Evolutionary conservation across 2,329 filamentous ascomycete species (phyloP), one percentile per base, ranked within the genome.

Genomic region (Ascochyta koolunga): DNA sequence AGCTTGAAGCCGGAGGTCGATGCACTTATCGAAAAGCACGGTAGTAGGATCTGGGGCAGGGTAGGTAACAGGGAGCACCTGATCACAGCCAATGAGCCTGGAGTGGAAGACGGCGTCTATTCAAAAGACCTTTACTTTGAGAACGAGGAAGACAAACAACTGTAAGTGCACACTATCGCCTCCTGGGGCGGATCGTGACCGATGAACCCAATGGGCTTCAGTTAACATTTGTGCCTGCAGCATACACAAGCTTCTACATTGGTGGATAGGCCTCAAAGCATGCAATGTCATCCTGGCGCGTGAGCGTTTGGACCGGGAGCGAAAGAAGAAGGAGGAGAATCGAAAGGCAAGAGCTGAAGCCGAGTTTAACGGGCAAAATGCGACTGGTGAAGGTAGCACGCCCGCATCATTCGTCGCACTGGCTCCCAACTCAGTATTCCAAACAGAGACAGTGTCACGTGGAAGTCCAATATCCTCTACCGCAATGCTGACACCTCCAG

Each of bases 191-290:
- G 15, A 33, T 15, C 13, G 6, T 32, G 15, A 25, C 15, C 15
- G 8, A 24, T 43, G 27, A 13, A n/a, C n/a, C 4, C 9, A 31
- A 36, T 18, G 31, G n/a, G 43, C 46, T n/a, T n/a, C 16, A 41
- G 36, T 59, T 67, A 42, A 68, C 43, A 11, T 10, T 27, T 9
- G 25, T n/a, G n/a, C 13, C 21, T 27, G 1, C 41, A 73, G 70
- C n/a, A 70, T 73, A 33, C 67, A 68, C 40, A 68, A 66, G 40
- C 55, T 73, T 9, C 59, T 73, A 25, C 71, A 73, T 55, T 73
- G 70, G 70, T 73, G 71, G 71, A 68, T 72, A 29, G 71, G 71
- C 3, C 64, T 72, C 33, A 73, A 73, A 54, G 71, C 69, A 21
- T 72, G 69, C 56, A 73, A 73, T 48, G 70, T 72, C 25, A 72